A percentile compares a stretch with the other conserved stretches of the same genome.
These are phyloP conservation scores for Nicotiana obtusifolia DNA, from an alignment of 257 asterid species.

Conservation along the genomic window DNA sequence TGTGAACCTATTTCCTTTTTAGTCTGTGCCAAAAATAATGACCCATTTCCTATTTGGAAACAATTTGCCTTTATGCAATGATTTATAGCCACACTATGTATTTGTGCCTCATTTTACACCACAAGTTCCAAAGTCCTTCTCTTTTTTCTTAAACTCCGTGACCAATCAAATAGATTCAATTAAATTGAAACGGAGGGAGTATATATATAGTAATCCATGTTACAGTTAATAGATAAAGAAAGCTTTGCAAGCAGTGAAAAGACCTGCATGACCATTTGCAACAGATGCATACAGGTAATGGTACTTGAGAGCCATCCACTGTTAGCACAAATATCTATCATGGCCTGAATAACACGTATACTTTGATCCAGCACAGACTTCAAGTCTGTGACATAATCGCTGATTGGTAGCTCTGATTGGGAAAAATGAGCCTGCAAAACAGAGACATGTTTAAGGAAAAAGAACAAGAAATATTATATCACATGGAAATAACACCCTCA, in stretches of 20 bases:
- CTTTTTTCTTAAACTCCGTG: no score
- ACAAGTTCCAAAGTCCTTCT: no score
- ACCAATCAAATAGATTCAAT: no score
- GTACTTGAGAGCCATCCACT: constrained; percentile 98
- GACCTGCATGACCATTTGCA: constrained; percentile 99
- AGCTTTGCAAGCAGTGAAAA: constrained; percentile 12
- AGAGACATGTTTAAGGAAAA: constrained; percentile 15
- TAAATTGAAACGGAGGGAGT: not conserved
- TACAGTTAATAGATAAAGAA: not conserved
- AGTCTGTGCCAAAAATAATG: no score
- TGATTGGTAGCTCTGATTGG: constrained; percentile 69
- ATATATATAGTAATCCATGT: not conserved
- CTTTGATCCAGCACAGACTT: constrained; percentile 97
- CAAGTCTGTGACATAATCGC: constrained; percentile 88
- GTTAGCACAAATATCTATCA: constrained; percentile 97
- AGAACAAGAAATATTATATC: constrained; percentile 1
- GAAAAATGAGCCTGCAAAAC: constrained; percentile 88
- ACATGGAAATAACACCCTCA: not conserved
- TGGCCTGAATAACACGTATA: constrained; percentile 92
- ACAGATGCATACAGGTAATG: constrained; percentile 77
- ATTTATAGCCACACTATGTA: no score
- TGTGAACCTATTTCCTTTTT: no score
- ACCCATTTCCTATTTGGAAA: no score
- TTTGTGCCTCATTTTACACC: no score
- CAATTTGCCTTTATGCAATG: no score